A percentile compares a stretch with the other conserved stretches of the same genome.
These are phyloP conservation scores for Ophiostoma sp. DNA, from an alignment of 2,329 filamentous ascomycete genomes.

Conservation along the genomic window DNA sequence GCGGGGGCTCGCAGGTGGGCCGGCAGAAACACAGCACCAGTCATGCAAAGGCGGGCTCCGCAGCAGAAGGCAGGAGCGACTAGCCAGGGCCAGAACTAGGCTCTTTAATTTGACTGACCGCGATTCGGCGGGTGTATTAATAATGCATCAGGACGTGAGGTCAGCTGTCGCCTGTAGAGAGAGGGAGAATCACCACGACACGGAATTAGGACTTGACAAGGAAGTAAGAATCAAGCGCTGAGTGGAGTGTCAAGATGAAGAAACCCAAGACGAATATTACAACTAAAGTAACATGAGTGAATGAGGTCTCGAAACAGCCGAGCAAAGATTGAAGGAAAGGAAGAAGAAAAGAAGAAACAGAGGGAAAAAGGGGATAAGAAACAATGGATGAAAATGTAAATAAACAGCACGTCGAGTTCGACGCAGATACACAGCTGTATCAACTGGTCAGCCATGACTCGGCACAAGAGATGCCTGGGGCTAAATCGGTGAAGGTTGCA, in stretches of 20 bases:
- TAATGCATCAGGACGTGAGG: neutral
- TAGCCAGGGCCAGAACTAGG: neutral
- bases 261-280: neutral
- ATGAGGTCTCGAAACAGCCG: no score
- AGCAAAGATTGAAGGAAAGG: no score
- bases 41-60: neutral
- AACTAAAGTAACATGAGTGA: neutral
- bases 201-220: neutral
- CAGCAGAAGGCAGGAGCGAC: neutral
- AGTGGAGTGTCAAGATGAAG: neutral
- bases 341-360: no score
- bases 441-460: neutral
- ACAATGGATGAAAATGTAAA: neutral
- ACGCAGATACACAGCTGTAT: neutral
- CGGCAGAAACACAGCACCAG: neutral
- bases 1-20: conserved; percentile 2
- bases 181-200: neutral
- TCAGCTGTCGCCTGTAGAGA: neutral
- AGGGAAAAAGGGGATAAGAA: no score
- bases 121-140: neutral
- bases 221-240: neutral
- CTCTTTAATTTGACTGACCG: neutral
- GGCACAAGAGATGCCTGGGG: neutral
- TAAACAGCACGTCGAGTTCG: neutral
- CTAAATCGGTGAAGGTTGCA: neutral